Evolutionary conservation across 148 eudicot genomes (phyloP).

Genomic region (Cornus suecica): DNA sequence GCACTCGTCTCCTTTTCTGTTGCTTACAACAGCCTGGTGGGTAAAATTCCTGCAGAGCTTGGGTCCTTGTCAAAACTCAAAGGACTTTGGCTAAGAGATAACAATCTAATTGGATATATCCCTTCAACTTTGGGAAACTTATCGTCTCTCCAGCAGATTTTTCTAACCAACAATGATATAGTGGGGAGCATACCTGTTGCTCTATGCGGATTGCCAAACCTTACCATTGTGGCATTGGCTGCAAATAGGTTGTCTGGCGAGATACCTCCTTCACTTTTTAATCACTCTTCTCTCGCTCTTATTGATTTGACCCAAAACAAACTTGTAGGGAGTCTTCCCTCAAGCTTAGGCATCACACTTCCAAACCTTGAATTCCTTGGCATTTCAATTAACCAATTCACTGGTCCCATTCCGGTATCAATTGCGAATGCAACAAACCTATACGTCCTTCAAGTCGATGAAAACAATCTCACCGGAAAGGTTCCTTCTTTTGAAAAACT

Average conservation of each 20-base stretch:
- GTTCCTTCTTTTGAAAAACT: not conserved
- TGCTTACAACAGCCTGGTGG: conserved; percentile 11
- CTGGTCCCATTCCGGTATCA: conserved; percentile 8
- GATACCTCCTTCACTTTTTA: not conserved
- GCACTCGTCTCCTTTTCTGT: conserved; percentile 7
- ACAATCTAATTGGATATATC: not conserved
- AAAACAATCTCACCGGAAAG: not conserved
- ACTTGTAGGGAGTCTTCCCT: conserved; percentile 1
- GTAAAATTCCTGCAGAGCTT: conserved; percentile 25
- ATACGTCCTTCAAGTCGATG: not conserved
- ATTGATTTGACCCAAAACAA: not conserved
- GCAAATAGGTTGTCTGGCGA: not conserved
- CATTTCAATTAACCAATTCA: not conserved
- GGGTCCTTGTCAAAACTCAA: conserved; percentile 24
- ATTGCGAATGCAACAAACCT: conserved; percentile 1
- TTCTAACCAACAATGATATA: not conserved
- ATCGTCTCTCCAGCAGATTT: not conserved
- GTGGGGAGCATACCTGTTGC: not conserved
- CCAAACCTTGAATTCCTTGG: not conserved
- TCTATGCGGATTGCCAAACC: not conserved
- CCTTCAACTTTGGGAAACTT: not conserved
- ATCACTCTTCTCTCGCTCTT: not conserved
- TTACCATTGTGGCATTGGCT: not conserved
- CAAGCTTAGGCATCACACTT: not conserved
- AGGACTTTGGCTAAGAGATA: not conserved